Conservation (phyloP, 73 alveolate genomes). For the Paramecium bursaria region DNA sequence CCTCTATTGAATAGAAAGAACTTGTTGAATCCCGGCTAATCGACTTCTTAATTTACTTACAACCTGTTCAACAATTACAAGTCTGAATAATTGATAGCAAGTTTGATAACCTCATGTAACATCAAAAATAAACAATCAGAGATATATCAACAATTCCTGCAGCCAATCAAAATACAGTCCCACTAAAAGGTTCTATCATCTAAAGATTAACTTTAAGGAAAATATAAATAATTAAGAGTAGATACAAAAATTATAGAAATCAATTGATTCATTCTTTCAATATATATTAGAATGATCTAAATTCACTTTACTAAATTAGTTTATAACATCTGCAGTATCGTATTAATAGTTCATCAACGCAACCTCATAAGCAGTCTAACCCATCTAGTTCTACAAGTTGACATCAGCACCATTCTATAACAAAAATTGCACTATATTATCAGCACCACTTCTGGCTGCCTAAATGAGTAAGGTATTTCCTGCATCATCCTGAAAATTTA, state of each 20-base stretch:
- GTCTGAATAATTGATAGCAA: slow-evolving; percentile 1
- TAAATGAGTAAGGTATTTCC: slow-evolving; percentile 39
- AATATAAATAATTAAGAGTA: slow-evolving; percentile 1
- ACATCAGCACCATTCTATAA: slow-evolving; percentile 55
- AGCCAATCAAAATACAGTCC: slow-evolving; percentile 3
- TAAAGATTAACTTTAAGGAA: slow-evolving; percentile 27
- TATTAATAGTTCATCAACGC: slow-evolving; percentile 37
- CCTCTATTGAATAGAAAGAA: slow-evolving; percentile 10
- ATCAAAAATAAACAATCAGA: slow-evolving; percentile 4
- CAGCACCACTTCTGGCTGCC: slow-evolving; percentile 33
- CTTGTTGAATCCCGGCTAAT: not conserved
- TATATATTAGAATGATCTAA: no score
- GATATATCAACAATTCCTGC: slow-evolving; percentile 14
- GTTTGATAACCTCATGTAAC: slow-evolving; percentile 3
- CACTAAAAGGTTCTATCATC: not conserved
- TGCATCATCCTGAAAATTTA: slow-evolving; percentile 15
- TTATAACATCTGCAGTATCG: slow-evolving; percentile 2
- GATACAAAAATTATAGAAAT: slow-evolving; percentile 33
- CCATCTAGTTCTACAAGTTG: not conserved
- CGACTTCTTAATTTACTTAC: not conserved
- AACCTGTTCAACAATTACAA: not conserved
- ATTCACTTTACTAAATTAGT: no score
- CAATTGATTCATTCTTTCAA: slow-evolving; percentile 20
- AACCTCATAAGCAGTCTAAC: slow-evolving; percentile 7
- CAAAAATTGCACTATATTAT: not conserved